Evolutionary conservation across 306 rosid species (phyloP).

Genomic region (Cicer bijugum): DNA sequence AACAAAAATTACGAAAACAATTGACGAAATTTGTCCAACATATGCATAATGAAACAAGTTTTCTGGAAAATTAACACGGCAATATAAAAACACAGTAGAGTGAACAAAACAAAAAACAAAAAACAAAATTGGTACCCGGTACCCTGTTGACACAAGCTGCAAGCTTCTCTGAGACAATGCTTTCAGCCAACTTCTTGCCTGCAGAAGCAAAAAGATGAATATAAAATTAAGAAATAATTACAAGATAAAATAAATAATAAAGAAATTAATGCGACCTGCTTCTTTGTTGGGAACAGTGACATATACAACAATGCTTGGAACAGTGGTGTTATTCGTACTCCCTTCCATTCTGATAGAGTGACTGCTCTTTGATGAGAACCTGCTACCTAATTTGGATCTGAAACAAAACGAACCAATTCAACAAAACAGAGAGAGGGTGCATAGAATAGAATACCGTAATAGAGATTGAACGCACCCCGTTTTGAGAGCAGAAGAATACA

Average conservation of each 20-base stretch:
- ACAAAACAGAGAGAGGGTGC: neutral
- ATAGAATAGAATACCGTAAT: constrained; percentile 48
- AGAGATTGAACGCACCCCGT: constrained; percentile 64
- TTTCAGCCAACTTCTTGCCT: constrained; percentile 92
- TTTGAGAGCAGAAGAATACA: constrained; percentile 54
- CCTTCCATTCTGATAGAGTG: constrained; percentile 66
- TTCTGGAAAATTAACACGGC: neutral
- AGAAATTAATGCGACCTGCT: constrained; percentile 56
- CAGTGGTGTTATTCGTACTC: constrained; percentile 51
- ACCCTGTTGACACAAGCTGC: constrained; percentile 95
- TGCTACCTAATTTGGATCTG: constrained; percentile 68
- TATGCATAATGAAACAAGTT: neutral
- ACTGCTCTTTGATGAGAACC: constrained; percentile 42
- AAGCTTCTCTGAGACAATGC: constrained; percentile 83
- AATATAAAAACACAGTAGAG: neutral
- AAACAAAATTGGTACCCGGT: constrained; percentile 61
- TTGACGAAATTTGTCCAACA: neutral
- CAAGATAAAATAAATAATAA: neutral
- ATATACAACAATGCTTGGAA: constrained; percentile 89
- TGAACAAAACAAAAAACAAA: neutral
- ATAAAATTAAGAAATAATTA: neutral
- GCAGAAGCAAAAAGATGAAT: constrained; percentile 35
- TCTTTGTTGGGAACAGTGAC: constrained; percentile 95
- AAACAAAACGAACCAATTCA: constrained; percentile 30
- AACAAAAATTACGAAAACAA: neutral